phyloP scores from a whole-genome alignment of 306 rosid genomes.

The Malus sylvestris region DNA sequence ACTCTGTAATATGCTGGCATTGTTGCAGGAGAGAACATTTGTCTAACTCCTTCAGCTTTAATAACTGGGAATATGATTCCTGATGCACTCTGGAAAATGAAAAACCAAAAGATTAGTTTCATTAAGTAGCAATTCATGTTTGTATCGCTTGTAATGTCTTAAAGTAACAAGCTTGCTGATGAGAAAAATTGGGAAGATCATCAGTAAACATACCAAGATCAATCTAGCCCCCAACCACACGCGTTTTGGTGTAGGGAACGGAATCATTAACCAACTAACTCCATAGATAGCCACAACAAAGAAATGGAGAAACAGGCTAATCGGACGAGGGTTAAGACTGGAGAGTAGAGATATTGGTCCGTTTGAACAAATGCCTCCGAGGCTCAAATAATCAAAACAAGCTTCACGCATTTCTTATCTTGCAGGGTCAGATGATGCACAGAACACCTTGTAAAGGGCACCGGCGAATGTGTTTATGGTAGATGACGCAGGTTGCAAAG shows the following conservation, averaged over 20 bases:
- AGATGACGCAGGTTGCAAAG: slow-evolving; percentile 72
- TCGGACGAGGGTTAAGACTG: slow-evolving; percentile 64
- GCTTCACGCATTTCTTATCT: slow-evolving; percentile 67
- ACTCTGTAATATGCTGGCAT: slow-evolving; percentile 73
- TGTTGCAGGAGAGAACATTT: slow-evolving; percentile 70
- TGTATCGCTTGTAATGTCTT: neutral
- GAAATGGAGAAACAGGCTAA: slow-evolving; percentile 60
- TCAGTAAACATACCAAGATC: slow-evolving; percentile 9
- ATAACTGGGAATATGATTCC: slow-evolving; percentile 66
- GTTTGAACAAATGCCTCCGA: slow-evolving; percentile 66
- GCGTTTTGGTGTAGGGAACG: slow-evolving; percentile 59
- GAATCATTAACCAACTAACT: slow-evolving; percentile 63
- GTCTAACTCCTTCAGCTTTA: slow-evolving; percentile 72
- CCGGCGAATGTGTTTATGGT: slow-evolving; percentile 87
- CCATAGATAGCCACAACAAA: slow-evolving; percentile 68
- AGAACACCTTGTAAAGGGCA: slow-evolving; percentile 66
- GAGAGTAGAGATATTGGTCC: slow-evolving; percentile 75
- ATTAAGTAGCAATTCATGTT: neutral
- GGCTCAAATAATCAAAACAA: slow-evolving; percentile 73
- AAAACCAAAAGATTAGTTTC: neutral
- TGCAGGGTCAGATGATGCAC: slow-evolving; percentile 71
- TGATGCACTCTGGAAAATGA: slow-evolving; percentile 48
- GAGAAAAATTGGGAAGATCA: neutral
- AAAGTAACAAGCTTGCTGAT: neutral
- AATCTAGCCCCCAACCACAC: slow-evolving; percentile 70